Evolutionary conservation across 1,284 basidiomycete genomes (phyloP).

Genomic region (Prillingera fragicola): DNA sequence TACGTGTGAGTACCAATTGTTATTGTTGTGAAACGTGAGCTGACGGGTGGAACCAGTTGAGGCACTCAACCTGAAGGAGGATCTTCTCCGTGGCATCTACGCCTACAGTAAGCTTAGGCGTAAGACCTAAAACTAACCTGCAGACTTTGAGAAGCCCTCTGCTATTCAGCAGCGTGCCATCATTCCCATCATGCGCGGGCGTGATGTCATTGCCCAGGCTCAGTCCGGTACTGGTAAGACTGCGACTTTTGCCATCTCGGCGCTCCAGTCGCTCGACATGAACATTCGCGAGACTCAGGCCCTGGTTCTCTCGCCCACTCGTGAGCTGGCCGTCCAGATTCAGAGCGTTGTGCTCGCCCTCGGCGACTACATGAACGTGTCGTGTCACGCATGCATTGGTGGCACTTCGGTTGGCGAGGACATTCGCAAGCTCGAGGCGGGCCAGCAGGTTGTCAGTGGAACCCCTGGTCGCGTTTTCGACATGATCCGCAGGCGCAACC

Average conservation of each 20-base stretch:
- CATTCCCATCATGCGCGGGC: slow-evolving; percentile 85
- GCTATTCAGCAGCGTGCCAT: slow-evolving; percentile 99
- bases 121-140: not conserved
- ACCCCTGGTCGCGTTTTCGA: slow-evolving; percentile 98
- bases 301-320: slow-evolving; percentile 87
- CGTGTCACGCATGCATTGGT: slow-evolving; percentile 98
- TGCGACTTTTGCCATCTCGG: slow-evolving; percentile 92
- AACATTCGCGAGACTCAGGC: slow-evolving; percentile 94
- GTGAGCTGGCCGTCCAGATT: slow-evolving; percentile 94
- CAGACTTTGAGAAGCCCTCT: slow-evolving; percentile 98
- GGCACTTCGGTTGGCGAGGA: slow-evolving; percentile 97
- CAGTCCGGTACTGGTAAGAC: slow-evolving; percentile 99
- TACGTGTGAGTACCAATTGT: slow-evolving; percentile 41
- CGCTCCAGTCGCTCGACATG: slow-evolving; percentile 90
- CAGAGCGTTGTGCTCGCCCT: slow-evolving; percentile 96
- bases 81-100: slow-evolving; percentile 93
- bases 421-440: slow-evolving; percentile 96
- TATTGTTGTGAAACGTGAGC: slow-evolving; percentile 34
- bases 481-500: slow-evolving; percentile 93
- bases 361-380: slow-evolving; percentile 98
- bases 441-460: slow-evolving; percentile 95
- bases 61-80: slow-evolving; percentile 89
- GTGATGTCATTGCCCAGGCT: slow-evolving; percentile 97
- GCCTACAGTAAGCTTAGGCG: slow-evolving; percentile 76
- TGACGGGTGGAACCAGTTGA: slow-evolving; percentile 65